Conservation (phyloP, 2,329 filamentous ascomycete species). For the Graphiopsis chlorocephala region DNA sequence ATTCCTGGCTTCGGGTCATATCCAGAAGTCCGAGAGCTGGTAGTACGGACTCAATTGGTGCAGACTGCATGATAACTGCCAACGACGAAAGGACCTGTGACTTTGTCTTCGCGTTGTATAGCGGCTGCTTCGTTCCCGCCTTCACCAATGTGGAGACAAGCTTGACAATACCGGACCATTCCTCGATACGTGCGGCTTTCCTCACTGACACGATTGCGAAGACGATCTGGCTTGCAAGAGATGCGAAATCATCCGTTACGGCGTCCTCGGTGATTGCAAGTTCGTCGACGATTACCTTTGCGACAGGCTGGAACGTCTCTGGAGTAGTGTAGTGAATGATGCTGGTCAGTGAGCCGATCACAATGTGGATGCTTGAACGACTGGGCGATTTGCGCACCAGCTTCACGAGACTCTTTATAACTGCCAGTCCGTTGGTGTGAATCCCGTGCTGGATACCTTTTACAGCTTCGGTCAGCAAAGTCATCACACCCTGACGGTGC, state of each 20-base stretch:
- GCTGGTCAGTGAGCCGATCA: conserved; percentile 74
- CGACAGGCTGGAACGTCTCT: conserved; percentile 69
- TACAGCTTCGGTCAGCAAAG: conserved; percentile 80
- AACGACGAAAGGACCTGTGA: conserved; percentile 45
- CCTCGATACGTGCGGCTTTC: conserved; percentile 68
- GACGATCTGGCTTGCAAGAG: conserved; percentile 52
- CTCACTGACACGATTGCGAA: conserved; percentile 74
- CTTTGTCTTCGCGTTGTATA: conserved; percentile 37
- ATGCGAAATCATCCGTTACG: conserved; percentile 40
- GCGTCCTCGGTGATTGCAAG: conserved; percentile 36
- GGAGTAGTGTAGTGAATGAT: conserved; percentile 76
- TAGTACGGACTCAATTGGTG: conserved; percentile 76
- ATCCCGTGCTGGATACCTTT: conserved; percentile 59
- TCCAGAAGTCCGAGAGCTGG: conserved; percentile 66
- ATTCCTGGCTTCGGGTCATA: conserved; percentile 60
- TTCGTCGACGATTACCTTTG: conserved; percentile 60
- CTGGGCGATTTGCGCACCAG: conserved; percentile 13
- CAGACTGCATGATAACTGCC: conserved; percentile 69
- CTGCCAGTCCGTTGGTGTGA: conserved; percentile 56
- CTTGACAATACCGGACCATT: conserved; percentile 68
- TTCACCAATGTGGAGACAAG: conserved; percentile 33
- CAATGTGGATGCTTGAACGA: conserved; percentile 54
- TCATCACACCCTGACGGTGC: conserved; percentile 88
- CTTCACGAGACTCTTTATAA: conserved; percentile 51
- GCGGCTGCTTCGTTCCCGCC: conserved; percentile 17